phyloP scores from a whole-genome alignment of 768 basidiomycete genomes.

The Tulasnella sp. region DNA sequence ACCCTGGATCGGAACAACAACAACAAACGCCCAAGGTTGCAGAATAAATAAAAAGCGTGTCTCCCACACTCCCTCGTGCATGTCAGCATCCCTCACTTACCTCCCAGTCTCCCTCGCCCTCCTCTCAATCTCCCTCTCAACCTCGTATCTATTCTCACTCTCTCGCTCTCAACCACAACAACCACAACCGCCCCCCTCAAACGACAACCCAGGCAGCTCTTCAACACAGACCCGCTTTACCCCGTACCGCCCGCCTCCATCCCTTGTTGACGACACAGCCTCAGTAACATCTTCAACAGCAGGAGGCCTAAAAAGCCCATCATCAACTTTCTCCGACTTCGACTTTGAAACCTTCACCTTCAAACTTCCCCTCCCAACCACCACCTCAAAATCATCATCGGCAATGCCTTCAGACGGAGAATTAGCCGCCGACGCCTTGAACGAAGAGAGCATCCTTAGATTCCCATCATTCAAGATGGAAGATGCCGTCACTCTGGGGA shows the following conservation, averaged over 20 bases:
- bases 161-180: constrained; percentile 1
- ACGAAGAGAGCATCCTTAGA: constrained; percentile 61
- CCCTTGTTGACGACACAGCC: not conserved
- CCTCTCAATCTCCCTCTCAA: constrained; percentile 17
- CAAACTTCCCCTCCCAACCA: not conserved
- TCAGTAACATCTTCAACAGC: not conserved
- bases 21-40: not conserved
- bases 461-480: constrained; percentile 66
- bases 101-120: constrained; percentile 17
- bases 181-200: not conserved
- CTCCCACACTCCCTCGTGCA: not conserved
- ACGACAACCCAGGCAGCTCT: not conserved
- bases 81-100: not conserved
- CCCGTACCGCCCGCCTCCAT: not conserved
- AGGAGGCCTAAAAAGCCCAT: not conserved
- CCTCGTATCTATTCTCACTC: constrained; percentile 16
- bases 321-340: constrained; percentile 6
- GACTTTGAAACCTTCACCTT: constrained; percentile 15
- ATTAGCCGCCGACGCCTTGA: constrained; percentile 40
- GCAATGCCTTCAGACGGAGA: constrained; percentile 20
- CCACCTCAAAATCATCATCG: constrained; percentile 2
- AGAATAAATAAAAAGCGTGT: not conserved
- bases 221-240: constrained; percentile 1
- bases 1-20: not conserved
- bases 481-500: constrained; percentile 63